Conservation (phyloP, 257 asterid species). For the Solanum virginianum region DNA sequence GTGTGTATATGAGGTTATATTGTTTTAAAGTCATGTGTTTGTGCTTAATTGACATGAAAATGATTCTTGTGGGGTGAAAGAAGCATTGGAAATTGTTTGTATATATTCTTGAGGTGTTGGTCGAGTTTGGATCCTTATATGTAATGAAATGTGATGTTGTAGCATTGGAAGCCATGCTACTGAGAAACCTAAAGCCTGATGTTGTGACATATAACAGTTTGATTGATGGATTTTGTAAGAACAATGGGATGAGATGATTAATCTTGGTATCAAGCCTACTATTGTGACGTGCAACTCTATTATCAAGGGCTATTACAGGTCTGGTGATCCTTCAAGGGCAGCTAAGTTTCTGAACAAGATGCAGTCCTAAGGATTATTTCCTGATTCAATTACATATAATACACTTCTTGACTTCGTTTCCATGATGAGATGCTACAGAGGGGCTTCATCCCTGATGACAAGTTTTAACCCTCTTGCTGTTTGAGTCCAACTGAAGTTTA, state of each 20-base stretch:
- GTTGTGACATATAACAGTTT: too few relatives aligned
- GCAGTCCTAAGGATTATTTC: constrained; percentile 31
- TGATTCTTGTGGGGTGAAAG: too few relatives aligned
- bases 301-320: constrained; percentile 59
- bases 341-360: constrained; percentile 38
- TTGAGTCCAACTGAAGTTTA: neutral
- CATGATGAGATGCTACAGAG: constrained; percentile 63
- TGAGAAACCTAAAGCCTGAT: too few relatives aligned
- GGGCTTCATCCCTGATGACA: constrained; percentile 72
- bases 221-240: constrained; percentile 50
- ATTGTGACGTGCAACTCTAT: constrained; percentile 52
- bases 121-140: too few relatives aligned
- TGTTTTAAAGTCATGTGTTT: too few relatives aligned
- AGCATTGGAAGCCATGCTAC: too few relatives aligned
- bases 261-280: constrained; percentile 35
- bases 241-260: constrained; percentile 66
- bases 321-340: constrained; percentile 36
- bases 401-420: constrained; percentile 48
- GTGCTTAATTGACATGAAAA: too few relatives aligned
- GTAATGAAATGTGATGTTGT: too few relatives aligned
- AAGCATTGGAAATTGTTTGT: too few relatives aligned
- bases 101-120: too few relatives aligned
- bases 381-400: constrained; percentile 47
- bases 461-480: constrained; percentile 25
- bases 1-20: too few relatives aligned